Percentiles rank a stretch among this genome's conserved stretches.
These are phyloP conservation scores for Backusella sp. DNA, from an alignment of 192 early-diverging fungal genomes.

Conservation along the genomic window DNA sequence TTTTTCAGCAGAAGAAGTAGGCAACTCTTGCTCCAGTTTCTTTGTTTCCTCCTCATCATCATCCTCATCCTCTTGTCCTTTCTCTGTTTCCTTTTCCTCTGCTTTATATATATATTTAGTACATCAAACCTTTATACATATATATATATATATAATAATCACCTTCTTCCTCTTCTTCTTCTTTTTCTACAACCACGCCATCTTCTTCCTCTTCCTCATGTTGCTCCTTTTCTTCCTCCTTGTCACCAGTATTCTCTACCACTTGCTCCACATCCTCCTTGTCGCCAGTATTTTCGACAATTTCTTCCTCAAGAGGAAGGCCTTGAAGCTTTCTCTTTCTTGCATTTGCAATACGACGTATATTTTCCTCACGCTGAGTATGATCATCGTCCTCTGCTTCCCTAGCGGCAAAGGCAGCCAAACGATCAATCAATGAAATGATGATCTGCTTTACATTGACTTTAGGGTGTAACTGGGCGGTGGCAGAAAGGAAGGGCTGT, in stretches of 20 bases:
- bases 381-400: slow-evolving; percentile 56
- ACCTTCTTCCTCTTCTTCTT: neutral
- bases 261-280: neutral
- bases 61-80: neutral
- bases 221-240: neutral
- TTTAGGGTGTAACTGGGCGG: slow-evolving; percentile 85
- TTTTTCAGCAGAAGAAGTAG: neutral
- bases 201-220: neutral
- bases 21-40: neutral
- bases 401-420: slow-evolving; percentile 88
- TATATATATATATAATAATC: neutral
- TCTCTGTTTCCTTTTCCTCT: neutral
- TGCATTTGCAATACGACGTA: slow-evolving; percentile 8
- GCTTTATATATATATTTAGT: neutral
- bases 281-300: neutral
- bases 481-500: slow-evolving; percentile 85
- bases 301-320: slow-evolving; percentile 32
- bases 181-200: neutral
- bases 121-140: neutral
- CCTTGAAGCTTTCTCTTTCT: slow-evolving; percentile 5
- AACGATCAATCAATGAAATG: slow-evolving; percentile 91
- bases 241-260: neutral
- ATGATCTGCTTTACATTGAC: slow-evolving; percentile 98
- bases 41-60: neutral
- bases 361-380: slow-evolving; percentile 9